Percentiles rank a stretch among this genome's conserved stretches.
These are phyloP conservation scores for Bipolaris sorokiniana DNA, from an alignment of 2,329 filamentous ascomycete genomes.

Conservation along the genomic window DNA sequence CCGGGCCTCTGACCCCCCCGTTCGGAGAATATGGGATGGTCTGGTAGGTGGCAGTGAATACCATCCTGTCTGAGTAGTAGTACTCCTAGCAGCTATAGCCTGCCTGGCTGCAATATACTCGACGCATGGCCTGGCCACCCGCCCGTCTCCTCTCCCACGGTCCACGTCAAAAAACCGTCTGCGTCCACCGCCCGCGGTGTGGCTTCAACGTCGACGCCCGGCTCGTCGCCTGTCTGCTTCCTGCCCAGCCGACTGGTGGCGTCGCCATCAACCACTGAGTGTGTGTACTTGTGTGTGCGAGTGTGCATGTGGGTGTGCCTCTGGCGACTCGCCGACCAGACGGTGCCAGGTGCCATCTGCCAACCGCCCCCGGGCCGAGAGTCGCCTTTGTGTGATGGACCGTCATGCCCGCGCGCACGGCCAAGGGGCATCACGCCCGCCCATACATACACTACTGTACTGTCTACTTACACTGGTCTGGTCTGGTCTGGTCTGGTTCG, in stretches of 20 bases:
- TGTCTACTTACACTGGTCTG: too few relatives aligned
- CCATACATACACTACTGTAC: too few relatives aligned
- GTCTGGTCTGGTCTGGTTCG: too few relatives aligned
- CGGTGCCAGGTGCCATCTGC: conserved; percentile 15
- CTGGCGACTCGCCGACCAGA: conserved; percentile 31
- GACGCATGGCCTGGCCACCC: neutral
- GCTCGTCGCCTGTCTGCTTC: conserved; percentile 31
- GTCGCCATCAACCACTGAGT: neutral
- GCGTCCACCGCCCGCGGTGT: conserved; percentile 3
- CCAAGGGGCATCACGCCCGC: conserved; percentile 31
- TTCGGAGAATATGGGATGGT: conserved; percentile 23
- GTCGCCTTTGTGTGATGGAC: conserved; percentile 32
- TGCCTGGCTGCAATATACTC: neutral
- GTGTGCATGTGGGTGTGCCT: conserved; percentile 7
- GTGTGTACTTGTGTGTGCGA: too few relatives aligned
- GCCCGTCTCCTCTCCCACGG: conserved; percentile 5
- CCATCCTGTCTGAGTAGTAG: neutral
- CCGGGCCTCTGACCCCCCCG: conserved; percentile 16
- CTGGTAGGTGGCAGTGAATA: neutral
- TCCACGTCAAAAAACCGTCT: conserved; percentile 7
- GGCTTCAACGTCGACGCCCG: conserved; percentile 22
- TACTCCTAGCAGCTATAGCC: neutral
- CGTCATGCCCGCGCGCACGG: conserved; percentile 34
- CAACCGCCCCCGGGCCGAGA: conserved; percentile 29
- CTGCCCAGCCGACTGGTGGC: conserved; percentile 17